Evolutionary conservation across 331 rosid species (phyloP).

Genomic region (Quercus phellos): DNA sequence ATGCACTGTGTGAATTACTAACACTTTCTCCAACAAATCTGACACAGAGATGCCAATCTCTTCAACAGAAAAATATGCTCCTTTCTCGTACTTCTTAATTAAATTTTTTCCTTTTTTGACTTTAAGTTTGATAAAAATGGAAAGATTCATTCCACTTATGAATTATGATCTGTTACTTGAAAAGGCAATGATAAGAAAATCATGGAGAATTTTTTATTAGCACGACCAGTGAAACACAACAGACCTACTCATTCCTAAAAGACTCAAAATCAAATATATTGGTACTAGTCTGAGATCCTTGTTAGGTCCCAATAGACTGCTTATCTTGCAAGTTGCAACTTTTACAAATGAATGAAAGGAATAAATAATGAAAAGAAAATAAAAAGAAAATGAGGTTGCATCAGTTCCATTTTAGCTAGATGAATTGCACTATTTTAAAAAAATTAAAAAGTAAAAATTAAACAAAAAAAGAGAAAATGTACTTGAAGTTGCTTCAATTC

Average conservation of each 20-base stretch:
- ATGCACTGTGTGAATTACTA: slow-evolving; percentile 26
- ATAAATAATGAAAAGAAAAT: neutral
- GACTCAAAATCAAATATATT: neutral
- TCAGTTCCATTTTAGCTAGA: slow-evolving; percentile 1
- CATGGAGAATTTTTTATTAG: neutral
- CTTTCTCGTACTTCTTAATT: slow-evolving; percentile 22
- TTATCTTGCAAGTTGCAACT: neutral
- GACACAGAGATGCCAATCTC: slow-evolving; percentile 28
- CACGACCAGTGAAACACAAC: neutral
- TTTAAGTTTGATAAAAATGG: slow-evolving; percentile 11
- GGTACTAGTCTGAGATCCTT: neutral
- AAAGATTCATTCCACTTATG: slow-evolving; percentile 16
- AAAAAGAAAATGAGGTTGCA: neutral
- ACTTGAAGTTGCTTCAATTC: too few relatives aligned
- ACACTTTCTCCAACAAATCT: slow-evolving; percentile 26
- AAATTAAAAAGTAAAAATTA: too few relatives aligned
- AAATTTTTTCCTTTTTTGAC: slow-evolving; percentile 22
- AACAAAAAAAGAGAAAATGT: too few relatives aligned
- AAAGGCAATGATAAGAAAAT: neutral
- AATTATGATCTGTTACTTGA: slow-evolving; percentile 4
- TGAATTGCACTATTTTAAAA: neutral
- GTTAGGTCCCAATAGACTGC: neutral
- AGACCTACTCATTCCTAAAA: neutral
- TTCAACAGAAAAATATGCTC: slow-evolving; percentile 14
- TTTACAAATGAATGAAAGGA: neutral